phyloP scores from a whole-genome alignment of 2,329 filamentous ascomycete species.

The Leptographium flavum region DNA sequence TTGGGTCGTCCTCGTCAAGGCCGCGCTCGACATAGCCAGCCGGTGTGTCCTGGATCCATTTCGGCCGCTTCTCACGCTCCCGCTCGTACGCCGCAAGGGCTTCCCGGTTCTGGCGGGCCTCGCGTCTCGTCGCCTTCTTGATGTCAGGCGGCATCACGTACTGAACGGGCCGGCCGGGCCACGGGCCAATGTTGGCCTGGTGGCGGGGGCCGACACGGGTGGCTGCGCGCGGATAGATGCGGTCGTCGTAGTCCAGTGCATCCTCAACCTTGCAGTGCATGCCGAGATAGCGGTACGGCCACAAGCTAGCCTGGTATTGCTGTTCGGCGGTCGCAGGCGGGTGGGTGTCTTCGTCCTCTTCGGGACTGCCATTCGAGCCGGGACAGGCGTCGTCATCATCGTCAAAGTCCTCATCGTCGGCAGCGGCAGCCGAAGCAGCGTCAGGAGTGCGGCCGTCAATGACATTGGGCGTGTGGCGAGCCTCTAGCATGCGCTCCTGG shows the following conservation, averaged over 20 bases:
- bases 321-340: constrained; percentile 65
- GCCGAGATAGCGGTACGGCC: constrained; percentile 91
- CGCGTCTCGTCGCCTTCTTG: constrained; percentile 71
- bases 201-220: constrained; percentile 84
- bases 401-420: constrained; percentile 53
- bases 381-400: constrained; percentile 48
- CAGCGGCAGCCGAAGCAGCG: constrained; percentile 27
- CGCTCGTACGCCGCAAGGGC: constrained; percentile 65
- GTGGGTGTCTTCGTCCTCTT: constrained; percentile 39
- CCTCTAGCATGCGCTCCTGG: constrained; percentile 87
- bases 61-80: constrained; percentile 76
- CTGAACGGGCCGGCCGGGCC: constrained; percentile 78
- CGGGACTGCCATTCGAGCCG: constrained; percentile 47
- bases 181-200: constrained; percentile 72
- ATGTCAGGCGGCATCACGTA: constrained; percentile 83
- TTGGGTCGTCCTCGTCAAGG: constrained; percentile 51
- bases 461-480: constrained; percentile 67
- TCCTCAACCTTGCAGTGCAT: constrained; percentile 94
- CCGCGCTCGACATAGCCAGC: constrained; percentile 73
- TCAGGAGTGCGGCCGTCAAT: constrained; percentile 49
- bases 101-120: constrained; percentile 66
- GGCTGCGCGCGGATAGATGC: constrained; percentile 90
- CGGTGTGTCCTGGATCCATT: constrained; percentile 89
- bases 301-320: constrained; percentile 81
- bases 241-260: constrained; percentile 89